A percentile compares a stretch with the other conserved stretches of the same genome.
phyloP scores from a whole-genome alignment of 2,329 filamentous ascomycete species.

The Colletotrichum graminicola region DNA sequence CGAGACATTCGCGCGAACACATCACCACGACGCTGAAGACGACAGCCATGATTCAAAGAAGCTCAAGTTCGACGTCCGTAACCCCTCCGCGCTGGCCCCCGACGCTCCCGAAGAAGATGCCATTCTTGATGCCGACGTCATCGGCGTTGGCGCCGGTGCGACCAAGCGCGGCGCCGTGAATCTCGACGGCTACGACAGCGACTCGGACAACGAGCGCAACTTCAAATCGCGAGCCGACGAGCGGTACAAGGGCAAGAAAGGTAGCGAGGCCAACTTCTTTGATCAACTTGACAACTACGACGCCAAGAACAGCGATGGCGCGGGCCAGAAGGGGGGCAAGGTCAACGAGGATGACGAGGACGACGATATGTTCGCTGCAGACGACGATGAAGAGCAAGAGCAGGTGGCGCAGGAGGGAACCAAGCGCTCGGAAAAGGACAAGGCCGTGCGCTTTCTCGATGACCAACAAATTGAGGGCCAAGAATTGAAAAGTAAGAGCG shows the following conservation, averaged over 20 bases:
- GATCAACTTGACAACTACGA: conserved; percentile 69
- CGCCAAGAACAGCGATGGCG: conserved; percentile 57
- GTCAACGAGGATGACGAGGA: conserved; percentile 57
- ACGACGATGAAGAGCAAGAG: conserved; percentile 60
- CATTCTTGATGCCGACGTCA: conserved; percentile 91
- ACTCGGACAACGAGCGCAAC: conserved; percentile 86
- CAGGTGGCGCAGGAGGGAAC: conserved; percentile 44
- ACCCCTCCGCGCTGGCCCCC: conserved; percentile 90
- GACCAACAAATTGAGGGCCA: conserved; percentile 80
- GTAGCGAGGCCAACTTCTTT: conserved; percentile 61
- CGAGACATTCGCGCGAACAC: conserved; percentile 82
- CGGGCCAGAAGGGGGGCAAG: conserved; percentile 49
- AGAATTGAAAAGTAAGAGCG: conserved; percentile 78
- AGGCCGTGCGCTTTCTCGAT: conserved; percentile 72
- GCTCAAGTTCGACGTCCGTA: conserved; percentile 92
- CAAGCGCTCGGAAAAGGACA: conserved; percentile 62
- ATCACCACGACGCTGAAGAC: conserved; percentile 70
- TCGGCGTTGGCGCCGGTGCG: conserved; percentile 79
- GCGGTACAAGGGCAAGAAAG: conserved; percentile 58
- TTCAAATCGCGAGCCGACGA: conserved; percentile 81
- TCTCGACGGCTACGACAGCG: conserved; percentile 95
- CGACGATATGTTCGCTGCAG: conserved; percentile 83
- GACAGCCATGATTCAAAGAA: conserved; percentile 72
- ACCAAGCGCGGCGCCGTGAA: conserved; percentile 96
- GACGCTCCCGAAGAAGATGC: conserved; percentile 81